phyloP scores from a whole-genome alignment of 306 rosid genomes.

The Oxytropis ochrocephala region DNA sequence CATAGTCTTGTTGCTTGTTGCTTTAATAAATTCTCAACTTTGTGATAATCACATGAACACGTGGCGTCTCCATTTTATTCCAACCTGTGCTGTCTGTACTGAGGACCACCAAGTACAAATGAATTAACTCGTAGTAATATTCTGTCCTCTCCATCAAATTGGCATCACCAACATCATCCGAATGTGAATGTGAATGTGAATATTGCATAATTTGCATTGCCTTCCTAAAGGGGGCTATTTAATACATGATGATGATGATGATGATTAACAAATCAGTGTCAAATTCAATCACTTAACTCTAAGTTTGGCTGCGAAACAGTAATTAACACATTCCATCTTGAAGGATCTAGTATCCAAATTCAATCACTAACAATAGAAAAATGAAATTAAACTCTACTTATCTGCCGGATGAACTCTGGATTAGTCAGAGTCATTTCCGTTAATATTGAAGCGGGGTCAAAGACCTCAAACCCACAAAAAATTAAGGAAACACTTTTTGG shows the following conservation, averaged over 20 bases:
- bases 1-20: not conserved
- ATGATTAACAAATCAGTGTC: not conserved
- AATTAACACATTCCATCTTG: no score
- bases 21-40: conserved; percentile 27
- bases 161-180: not conserved
- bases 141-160: conserved; percentile 2
- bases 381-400: no score
- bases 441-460: no score
- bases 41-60: conserved; percentile 25
- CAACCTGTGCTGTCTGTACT: conserved; percentile 6
- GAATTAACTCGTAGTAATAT: conserved; percentile 9
- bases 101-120: conserved; percentile 34
- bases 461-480: no score
- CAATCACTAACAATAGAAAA: no score
- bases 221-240: not conserved
- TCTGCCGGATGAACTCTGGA: no score
- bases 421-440: no score
- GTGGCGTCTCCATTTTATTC: conserved; percentile 20
- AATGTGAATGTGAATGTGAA: not conserved
- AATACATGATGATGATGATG: not conserved
- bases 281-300: no score
- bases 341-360: no score
- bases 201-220: not conserved
- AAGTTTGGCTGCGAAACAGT: no score
- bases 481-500: no score